Evolutionary conservation across 1,284 basidiomycete genomes (phyloP).

Genomic region (Mixia osmundae): DNA sequence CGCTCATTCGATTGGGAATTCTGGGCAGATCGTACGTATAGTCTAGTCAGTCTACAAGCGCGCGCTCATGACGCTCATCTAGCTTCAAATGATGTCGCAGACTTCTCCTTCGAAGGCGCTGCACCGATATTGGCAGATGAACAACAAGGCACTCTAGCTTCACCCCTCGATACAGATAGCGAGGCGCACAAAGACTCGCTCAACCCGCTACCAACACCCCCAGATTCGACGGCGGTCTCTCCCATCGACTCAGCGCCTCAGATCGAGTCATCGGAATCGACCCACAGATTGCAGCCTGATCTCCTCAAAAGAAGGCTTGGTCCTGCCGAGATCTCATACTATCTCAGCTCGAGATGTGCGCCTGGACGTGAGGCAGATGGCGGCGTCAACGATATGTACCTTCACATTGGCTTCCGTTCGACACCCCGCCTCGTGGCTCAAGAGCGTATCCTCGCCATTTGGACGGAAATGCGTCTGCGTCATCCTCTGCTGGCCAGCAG

Average conservation of each 20-base stretch:
- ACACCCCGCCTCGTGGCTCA: constrained; percentile 25
- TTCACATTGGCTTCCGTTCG: constrained; percentile 38
- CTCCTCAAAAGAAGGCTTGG: constrained; percentile 7
- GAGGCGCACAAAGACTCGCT: neutral
- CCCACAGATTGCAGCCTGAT: neutral
- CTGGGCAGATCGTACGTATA: neutral
- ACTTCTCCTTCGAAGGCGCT: neutral
- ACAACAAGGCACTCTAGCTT: neutral
- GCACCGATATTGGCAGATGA: neutral
- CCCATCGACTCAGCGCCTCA: neutral
- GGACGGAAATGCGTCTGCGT: constrained; percentile 39
- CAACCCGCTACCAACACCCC: too few relatives aligned
- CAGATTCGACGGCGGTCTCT: neutral
- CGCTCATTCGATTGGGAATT: constrained; percentile 3
- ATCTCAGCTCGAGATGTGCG: constrained; percentile 11
- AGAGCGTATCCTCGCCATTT: constrained; percentile 33
- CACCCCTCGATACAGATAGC: neutral
- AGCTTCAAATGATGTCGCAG: neutral
- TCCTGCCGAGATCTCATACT: constrained; percentile 13
- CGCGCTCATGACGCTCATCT: too few relatives aligned
- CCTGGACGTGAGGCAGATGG: constrained; percentile 15
- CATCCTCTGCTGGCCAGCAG: constrained; percentile 42
- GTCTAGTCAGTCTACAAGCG: too few relatives aligned
- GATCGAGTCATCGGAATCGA: too few relatives aligned
- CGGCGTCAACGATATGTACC: constrained; percentile 56